Conservation (phyloP, 2,329 filamentous ascomycete genomes). For the Beauveria asiatica region DNA sequence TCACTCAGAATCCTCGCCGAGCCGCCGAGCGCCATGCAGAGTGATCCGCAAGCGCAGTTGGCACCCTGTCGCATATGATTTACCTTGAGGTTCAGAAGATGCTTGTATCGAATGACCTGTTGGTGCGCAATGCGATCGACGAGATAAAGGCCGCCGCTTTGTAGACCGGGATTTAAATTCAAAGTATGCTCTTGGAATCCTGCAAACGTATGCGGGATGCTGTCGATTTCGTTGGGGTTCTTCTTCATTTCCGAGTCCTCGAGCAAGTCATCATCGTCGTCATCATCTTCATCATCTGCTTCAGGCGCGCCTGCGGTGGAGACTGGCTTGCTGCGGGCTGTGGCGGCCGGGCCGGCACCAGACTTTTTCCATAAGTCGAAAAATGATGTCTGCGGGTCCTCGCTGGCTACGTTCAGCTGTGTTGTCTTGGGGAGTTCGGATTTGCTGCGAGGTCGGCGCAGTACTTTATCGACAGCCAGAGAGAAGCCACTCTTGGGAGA, state of each 20-base stretch:
- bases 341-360: slow-evolving; percentile 47
- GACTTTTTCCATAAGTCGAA: slow-evolving; percentile 42
- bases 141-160: slow-evolving; percentile 48
- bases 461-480: slow-evolving; percentile 37
- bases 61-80: slow-evolving; percentile 58
- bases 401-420: slow-evolving; percentile 17
- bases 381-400: slow-evolving; percentile 35
- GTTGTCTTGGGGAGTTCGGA: slow-evolving; percentile 40
- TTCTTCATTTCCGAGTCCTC: slow-evolving; percentile 55
- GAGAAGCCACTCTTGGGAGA: slow-evolving; percentile 44
- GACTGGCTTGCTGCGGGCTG: slow-evolving; percentile 31
- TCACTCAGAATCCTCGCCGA: slow-evolving; percentile 49
- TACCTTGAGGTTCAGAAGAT: slow-evolving; percentile 59
- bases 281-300: slow-evolving; percentile 44
- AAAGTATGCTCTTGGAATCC: slow-evolving; percentile 71
- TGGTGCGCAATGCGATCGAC: slow-evolving; percentile 77
- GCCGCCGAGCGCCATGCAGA: slow-evolving; percentile 63
- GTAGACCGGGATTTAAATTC: slow-evolving; percentile 64
- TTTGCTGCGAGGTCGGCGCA: slow-evolving; percentile 49
- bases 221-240: slow-evolving; percentile 55
- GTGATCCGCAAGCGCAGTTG: slow-evolving; percentile 51
- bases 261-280: slow-evolving; percentile 46
- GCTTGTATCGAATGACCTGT: slow-evolving; percentile 71
- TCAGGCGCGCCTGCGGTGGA: slow-evolving; percentile 20
- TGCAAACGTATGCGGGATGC: slow-evolving; percentile 61